phyloP scores from a whole-genome alignment of 2,329 filamentous ascomycete genomes.

The Aspergillus flavus region DNA sequence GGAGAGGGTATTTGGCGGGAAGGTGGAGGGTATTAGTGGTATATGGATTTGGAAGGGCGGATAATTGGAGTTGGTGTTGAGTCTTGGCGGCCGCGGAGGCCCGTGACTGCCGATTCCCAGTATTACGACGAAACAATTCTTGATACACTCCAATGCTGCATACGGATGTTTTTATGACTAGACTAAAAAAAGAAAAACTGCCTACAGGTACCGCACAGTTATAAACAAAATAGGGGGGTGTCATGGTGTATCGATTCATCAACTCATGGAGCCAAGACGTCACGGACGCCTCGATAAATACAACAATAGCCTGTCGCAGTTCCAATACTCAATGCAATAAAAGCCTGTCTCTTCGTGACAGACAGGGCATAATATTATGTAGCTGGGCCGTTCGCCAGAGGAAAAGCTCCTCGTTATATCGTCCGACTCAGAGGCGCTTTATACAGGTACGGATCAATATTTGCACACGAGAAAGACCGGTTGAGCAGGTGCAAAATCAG shows the following conservation, averaged over 20 bases:
- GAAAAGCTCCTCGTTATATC: slow-evolving; percentile 4
- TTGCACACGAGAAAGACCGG: slow-evolving; percentile 7
- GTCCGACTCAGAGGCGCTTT: slow-evolving; percentile 8
- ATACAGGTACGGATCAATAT: slow-evolving; percentile 14
- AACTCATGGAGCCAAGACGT: slow-evolving; percentile 32
- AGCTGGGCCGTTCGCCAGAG: background rate
- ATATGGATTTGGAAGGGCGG: slow-evolving; percentile 4
- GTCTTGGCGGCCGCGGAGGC: slow-evolving; percentile 19
- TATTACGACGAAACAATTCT: background rate
- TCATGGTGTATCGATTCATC: slow-evolving; percentile 33
- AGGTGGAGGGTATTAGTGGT: slow-evolving; percentile 11
- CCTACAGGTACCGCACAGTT: background rate
- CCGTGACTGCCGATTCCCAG: background rate
- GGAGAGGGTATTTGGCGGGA: slow-evolving; percentile 12
- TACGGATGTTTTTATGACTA: background rate
- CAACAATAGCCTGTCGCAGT: slow-evolving; percentile 18
- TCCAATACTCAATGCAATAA: slow-evolving; percentile 24
- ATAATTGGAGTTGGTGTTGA: slow-evolving; percentile 7
- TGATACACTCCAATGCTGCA: background rate
- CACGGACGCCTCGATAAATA: slow-evolving; percentile 31
- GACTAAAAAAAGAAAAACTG: background rate
- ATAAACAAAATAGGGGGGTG: background rate
- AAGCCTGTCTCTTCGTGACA: slow-evolving; percentile 13
- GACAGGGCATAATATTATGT: slow-evolving; percentile 8
- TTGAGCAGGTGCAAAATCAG: slow-evolving; percentile 7